Evolutionary conservation across 345 rosid species (phyloP).

Genomic region (Sonneratia caseolaris): DNA sequence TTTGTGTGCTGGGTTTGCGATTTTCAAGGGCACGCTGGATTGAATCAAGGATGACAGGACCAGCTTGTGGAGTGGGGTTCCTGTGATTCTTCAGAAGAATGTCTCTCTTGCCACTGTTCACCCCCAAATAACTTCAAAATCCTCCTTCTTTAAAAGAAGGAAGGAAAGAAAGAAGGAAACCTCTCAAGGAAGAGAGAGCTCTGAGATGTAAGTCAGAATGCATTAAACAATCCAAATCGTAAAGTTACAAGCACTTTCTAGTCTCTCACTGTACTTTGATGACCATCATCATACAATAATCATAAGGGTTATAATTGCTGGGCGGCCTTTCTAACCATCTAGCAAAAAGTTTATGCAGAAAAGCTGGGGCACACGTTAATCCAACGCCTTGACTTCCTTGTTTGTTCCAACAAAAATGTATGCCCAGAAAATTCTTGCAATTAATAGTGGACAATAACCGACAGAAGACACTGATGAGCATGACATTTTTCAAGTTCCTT

Average conservation of each 20-base stretch:
- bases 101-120: constrained; percentile 19
- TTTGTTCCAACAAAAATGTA: no score
- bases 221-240: not conserved
- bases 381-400: no score
- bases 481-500: no score
- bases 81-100: constrained; percentile 25
- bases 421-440: not conserved
- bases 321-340: constrained; percentile 9
- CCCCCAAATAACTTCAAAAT: no score
- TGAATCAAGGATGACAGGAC: constrained; percentile 63
- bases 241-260: constrained; percentile 1
- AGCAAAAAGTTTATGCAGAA: not conserved
- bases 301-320: constrained; percentile 50
- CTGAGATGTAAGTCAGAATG: not conserved
- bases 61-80: constrained; percentile 2
- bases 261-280: constrained; percentile 5
- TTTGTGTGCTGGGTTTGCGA: constrained; percentile 19
- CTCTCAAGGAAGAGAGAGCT: no score
- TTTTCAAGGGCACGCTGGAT: constrained; percentile 95
- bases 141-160: no score
- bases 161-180: no score
- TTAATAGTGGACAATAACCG: no score
- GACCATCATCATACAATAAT: constrained; percentile 33
- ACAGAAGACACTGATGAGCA: not conserved
- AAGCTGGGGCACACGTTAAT: not conserved